phyloP scores from a whole-genome alignment of 106 monocot genomes.

The Acorus calamus region DNA sequence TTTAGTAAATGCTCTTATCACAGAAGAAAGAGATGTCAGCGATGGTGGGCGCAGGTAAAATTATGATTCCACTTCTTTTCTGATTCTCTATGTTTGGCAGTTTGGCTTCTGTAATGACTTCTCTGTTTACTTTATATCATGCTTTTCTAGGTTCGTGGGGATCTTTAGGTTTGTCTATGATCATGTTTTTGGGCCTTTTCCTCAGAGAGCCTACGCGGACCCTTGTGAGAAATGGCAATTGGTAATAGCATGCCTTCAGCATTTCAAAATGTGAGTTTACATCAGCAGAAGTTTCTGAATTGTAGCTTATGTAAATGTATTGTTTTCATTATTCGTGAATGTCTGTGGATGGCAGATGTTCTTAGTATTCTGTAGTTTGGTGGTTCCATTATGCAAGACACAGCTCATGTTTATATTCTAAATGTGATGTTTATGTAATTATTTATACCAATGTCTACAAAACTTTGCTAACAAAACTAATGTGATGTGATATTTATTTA shows the following conservation, averaged over 20 bases:
- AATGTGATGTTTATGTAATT: too few relatives aligned
- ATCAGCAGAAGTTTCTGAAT: not conserved
- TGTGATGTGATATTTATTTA: too few relatives aligned
- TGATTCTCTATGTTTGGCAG: not conserved
- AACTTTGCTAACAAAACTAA: too few relatives aligned
- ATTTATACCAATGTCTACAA: too few relatives aligned
- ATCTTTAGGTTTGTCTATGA: constrained; percentile 95
- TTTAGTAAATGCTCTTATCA: constrained; percentile 79
- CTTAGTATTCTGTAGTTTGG: too few relatives aligned
- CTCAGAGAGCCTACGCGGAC: constrained; percentile 88
- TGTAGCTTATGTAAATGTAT: not conserved
- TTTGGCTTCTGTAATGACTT: not conserved
- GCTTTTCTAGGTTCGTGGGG: constrained; percentile 58
- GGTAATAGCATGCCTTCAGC: constrained; percentile 76
- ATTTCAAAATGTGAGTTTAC: constrained; percentile 66
- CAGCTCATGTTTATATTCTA: too few relatives aligned
- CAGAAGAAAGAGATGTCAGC: constrained; percentile 68
- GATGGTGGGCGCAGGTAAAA: constrained; percentile 77
- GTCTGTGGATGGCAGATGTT: not conserved
- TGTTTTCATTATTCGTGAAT: not conserved
- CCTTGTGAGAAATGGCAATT: constrained; percentile 85
- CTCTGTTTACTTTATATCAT: constrained; percentile 2
- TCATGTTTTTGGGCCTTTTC: constrained; percentile 83
- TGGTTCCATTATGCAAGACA: too few relatives aligned
- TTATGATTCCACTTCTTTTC: not conserved